Evolutionary conservation across 2,329 filamentous ascomycete genomes (phyloP).

Genomic region (Dendrostoma leiphaemia): DNA sequence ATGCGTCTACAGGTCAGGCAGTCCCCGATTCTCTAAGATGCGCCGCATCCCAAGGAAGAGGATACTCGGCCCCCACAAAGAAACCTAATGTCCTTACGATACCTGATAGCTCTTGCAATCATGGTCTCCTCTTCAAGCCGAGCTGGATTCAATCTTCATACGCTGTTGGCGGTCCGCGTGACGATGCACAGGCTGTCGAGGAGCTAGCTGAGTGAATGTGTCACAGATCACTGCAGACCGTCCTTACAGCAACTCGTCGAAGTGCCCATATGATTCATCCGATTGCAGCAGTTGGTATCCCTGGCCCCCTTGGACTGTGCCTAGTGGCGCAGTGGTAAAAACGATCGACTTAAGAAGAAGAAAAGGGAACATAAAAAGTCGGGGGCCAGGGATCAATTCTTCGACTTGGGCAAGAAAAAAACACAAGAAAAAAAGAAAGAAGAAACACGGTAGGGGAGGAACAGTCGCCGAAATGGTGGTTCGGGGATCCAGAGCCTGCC

Average conservation of each 20-base stretch:
- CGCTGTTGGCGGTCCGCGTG: no score
- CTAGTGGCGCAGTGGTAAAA: not conserved
- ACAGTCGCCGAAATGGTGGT: not conserved
- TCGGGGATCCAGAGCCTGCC: constrained; percentile 3
- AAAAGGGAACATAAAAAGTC: not conserved
- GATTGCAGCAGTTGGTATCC: not conserved
- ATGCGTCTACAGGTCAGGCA: no score
- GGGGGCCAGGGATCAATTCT: not conserved
- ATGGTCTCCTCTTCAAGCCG: no score
- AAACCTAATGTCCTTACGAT: no score
- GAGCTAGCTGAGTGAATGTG: not conserved
- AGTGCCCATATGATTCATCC: not conserved
- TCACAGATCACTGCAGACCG: not conserved
- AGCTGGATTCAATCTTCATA: no score
- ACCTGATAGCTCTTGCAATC: no score
- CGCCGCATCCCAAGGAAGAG: no score
- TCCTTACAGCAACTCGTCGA: not conserved
- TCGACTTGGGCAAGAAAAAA: not conserved
- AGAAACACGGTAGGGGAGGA: not conserved
- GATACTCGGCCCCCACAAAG: no score
- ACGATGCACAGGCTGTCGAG: no score
- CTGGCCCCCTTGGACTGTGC: not conserved
- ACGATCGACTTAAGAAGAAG: not conserved
- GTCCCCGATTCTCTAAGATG: no score
- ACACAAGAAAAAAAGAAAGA: not conserved